Base-by-base conservation (phyloP, 352 stramenopile species). In the Phytophthora ohioensis region DNA sequence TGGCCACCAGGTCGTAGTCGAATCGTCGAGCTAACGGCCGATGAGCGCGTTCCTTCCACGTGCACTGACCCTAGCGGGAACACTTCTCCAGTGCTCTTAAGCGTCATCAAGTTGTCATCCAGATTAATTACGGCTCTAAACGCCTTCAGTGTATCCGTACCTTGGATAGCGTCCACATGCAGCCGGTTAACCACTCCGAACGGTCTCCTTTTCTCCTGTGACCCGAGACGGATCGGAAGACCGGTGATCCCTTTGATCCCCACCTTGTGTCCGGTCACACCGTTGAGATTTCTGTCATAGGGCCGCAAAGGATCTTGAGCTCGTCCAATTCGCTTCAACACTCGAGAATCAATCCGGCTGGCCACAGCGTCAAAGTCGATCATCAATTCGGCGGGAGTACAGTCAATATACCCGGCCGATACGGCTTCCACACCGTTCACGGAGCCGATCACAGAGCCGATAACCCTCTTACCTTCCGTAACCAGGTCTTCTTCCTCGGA, bases 51-150 rank as follows among this genome's bases (percentile, higher is more conserved):
- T 21, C 0, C 17, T 21, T 21, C 17, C 17, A 21, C 17, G 17
- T 21, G 17, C 17, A 21, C 17, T 21, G 17, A 21, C 17, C 17
- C 17, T 21, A 21, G 17, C 9, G 31, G 11, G 11, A 68, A 56
- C 31, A 59, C 42, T 15, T 69, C 61, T 5, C 27, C 21, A 12
- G 52, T 57, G 2, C 9, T 46, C 34, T 69, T 69, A 10, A 62
- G 5, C 1, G 21, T 62, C 11, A 62, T 3, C 0, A 12, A 38
- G 13, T 15, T 31, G 3, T 55, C 43, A 3, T 62, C 61, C 8
- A 69, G 4, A 15, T 69, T 51, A 7, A 69, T 49, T 1, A 69
- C 51, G 2, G 61, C 51, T 1, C 52, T 12, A 35, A 39, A 62
- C 7, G 51, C 51, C 34, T 49, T 56, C 3, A 61, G 17, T 0